phyloP scores from a whole-genome alignment of 2,329 filamentous ascomycete species.

The Cladosporium sp. region DNA sequence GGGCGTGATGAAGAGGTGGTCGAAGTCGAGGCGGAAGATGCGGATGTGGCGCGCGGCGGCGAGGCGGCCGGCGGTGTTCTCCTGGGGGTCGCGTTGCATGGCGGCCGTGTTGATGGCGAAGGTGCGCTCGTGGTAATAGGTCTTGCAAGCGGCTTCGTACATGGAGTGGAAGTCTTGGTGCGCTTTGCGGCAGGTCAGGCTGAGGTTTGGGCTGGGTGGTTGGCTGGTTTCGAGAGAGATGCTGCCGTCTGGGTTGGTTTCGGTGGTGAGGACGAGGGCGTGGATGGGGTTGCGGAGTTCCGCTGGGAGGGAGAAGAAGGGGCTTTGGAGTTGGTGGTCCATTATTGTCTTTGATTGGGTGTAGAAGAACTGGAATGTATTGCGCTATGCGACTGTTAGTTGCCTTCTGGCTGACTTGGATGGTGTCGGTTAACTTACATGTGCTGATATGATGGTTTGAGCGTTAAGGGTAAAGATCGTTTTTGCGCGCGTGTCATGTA shows the following conservation, averaged over 20 bases:
- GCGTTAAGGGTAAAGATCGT: background rate
- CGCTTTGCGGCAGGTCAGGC: background rate
- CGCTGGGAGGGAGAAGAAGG: background rate
- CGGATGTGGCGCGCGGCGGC: no score
- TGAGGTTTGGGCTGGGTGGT: background rate
- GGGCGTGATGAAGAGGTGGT: no score
- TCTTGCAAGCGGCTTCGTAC: background rate
- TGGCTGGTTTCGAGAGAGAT: background rate
- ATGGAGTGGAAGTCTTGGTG: background rate
- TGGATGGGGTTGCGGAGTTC: background rate
- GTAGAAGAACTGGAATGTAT: background rate
- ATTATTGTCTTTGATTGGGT: background rate
- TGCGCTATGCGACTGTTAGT: background rate
- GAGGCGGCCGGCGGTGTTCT: no score
- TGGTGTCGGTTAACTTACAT: no score
- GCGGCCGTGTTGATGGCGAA: no score
- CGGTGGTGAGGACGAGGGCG: background rate
- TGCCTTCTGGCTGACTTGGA: background rate
- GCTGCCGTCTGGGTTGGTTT: background rate
- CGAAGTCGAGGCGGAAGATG: no score
- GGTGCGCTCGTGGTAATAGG: background rate
- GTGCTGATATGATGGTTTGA: no score
- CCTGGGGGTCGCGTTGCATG: no score
- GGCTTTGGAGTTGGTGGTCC: background rate
- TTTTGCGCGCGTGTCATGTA: background rate